Percentiles rank a stretch among this genome's conserved stretches.
phyloP scores from a whole-genome alignment of 345 rosid species.

The Stellera chamaejasme region DNA sequence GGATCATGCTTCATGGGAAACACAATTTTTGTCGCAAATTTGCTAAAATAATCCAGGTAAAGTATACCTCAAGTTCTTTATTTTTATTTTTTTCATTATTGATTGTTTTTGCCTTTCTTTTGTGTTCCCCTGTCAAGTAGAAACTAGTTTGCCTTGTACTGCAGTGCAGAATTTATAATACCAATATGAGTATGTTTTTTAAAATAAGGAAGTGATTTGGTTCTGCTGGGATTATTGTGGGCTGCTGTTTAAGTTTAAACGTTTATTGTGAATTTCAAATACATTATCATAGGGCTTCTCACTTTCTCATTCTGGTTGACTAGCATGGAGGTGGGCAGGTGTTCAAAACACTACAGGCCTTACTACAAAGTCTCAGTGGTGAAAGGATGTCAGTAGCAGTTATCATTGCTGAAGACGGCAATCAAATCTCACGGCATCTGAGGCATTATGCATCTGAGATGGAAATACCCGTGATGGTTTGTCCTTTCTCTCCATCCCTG shows the following conservation, averaged over 20 bases:
- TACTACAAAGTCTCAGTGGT: slow-evolving; percentile 31
- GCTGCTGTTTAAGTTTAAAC: no score
- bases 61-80: neutral
- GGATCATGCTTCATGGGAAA: slow-evolving; percentile 56
- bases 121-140: neutral
- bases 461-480: slow-evolving; percentile 45
- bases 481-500: neutral
- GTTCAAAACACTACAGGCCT: slow-evolving; percentile 38
- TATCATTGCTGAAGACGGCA: slow-evolving; percentile 40
- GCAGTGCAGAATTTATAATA: no score
- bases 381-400: slow-evolving; percentile 32
- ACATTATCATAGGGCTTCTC: neutral
- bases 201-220: neutral
- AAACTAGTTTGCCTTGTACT: neutral
- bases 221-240: no score
- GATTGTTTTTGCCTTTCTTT: neutral
- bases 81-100: neutral
- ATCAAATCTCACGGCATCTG: slow-evolving; percentile 45
- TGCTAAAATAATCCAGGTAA: slow-evolving; percentile 43
- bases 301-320: slow-evolving; percentile 7
- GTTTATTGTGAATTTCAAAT: no score
- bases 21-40: slow-evolving; percentile 42
- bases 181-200: neutral
- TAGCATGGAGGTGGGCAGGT: slow-evolving; percentile 64
- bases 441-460: slow-evolving; percentile 49